These are phyloP conservation scores for Elsinoe necatrix DNA, from an alignment of 2,329 filamentous ascomycete species.

Conservation along the genomic window DNA sequence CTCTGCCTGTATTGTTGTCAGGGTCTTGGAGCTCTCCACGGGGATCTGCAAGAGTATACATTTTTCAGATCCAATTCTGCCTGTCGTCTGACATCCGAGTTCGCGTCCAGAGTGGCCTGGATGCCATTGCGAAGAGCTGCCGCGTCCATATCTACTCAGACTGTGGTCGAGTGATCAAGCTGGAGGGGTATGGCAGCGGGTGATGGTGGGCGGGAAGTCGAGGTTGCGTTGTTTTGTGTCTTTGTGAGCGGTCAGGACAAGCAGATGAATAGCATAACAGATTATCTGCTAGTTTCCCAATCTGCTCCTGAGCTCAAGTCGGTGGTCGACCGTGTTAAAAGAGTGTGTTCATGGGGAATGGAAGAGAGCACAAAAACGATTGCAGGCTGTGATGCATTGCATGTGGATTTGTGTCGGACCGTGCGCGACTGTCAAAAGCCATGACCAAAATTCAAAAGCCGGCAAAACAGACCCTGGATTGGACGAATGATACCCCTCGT, in stretches of 20 bases:
- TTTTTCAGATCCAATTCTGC: constrained; percentile 76
- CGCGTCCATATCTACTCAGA: constrained; percentile 55
- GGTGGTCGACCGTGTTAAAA: not conserved
- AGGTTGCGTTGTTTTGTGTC: not conserved
- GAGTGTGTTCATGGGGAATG: not conserved
- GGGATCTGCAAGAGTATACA: constrained; percentile 43
- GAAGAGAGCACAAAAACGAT: constrained; percentile 8
- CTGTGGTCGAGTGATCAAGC: not conserved
- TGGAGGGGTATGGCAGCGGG: not conserved
- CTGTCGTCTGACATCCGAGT: constrained; percentile 65
- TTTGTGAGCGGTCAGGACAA: not conserved
- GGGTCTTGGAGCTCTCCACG: not conserved
- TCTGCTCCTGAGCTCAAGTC: not conserved
- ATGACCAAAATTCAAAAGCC: not conserved
- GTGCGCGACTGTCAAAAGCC: not conserved
- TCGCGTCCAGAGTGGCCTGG: constrained; percentile 63
- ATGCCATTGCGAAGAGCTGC: constrained; percentile 67
- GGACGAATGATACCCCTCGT: not conserved
- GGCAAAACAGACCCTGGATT: not conserved
- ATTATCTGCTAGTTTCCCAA: not conserved
- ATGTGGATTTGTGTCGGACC: not conserved
- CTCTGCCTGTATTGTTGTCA: constrained; percentile 58
- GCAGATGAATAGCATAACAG: constrained; percentile 3
- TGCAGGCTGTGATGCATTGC: not conserved
- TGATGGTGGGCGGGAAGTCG: not conserved